Percentiles rank a stretch among this genome's conserved stretches.
phyloP scores from a whole-genome alignment of 202 grass and related monocot species.

The Digitaria exilis region DNA sequence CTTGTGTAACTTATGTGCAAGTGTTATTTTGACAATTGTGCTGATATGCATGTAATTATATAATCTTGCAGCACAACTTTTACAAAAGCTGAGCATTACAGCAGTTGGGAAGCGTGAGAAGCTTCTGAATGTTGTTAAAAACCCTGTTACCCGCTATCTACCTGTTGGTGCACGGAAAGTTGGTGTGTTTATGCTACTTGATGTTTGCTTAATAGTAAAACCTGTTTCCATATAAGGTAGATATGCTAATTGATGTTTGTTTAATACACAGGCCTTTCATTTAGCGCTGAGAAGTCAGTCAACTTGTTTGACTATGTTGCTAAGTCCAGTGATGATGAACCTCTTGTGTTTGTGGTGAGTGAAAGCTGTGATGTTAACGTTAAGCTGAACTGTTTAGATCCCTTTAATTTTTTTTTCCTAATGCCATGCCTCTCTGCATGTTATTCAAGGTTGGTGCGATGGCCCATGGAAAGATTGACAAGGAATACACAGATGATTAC shows the following conservation, averaged over 20 bases:
- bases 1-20: slow-evolving; percentile 14
- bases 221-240: neutral
- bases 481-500: slow-evolving; percentile 84
- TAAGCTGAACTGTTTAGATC: slow-evolving; percentile 11
- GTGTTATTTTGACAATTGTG: slow-evolving; percentile 5
- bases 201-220: neutral
- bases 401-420: neutral
- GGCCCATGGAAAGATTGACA: slow-evolving; percentile 93
- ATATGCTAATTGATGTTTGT: slow-evolving; percentile 20
- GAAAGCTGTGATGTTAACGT: slow-evolving; percentile 10
- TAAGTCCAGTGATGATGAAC: slow-evolving; percentile 64
- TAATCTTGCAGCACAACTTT: slow-evolving; percentile 72
- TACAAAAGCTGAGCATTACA: slow-evolving; percentile 95
- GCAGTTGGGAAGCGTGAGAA: slow-evolving; percentile 92
- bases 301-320: slow-evolving; percentile 91
- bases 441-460: slow-evolving; percentile 87
- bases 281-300: slow-evolving; percentile 81
- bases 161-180: slow-evolving; percentile 80
- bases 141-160: slow-evolving; percentile 84
- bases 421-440: slow-evolving; percentile 13
- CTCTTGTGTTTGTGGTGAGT: slow-evolving; percentile 89
- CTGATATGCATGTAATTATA: slow-evolving; percentile 35
- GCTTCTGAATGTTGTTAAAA: slow-evolving; percentile 97
- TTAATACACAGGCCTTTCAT: slow-evolving; percentile 76
- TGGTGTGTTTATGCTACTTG: slow-evolving; percentile 45